Conservation (phyloP, 2,329 filamentous ascomycete species). For the Trichothecium sympodiale region DNA sequence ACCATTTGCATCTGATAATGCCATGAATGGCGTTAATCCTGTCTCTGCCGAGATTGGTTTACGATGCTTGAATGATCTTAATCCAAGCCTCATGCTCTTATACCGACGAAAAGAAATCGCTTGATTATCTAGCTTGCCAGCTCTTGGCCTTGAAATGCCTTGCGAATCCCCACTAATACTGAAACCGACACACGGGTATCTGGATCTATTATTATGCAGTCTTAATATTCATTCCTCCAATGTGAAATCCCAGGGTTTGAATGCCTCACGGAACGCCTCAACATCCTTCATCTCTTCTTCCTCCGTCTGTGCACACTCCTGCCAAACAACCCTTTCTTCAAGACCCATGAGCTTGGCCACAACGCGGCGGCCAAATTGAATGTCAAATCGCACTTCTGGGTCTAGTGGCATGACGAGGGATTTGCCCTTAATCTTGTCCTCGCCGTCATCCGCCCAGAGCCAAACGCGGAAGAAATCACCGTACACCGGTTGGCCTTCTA, state of each 20-base stretch:
- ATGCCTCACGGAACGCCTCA: constrained; percentile 67
- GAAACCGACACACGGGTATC: no score
- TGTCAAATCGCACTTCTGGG: constrained; percentile 65
- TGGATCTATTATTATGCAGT: no score
- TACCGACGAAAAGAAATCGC: no score
- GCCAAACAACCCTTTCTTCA: constrained; percentile 73
- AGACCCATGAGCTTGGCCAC: constrained; percentile 78
- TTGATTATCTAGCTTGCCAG: no score
- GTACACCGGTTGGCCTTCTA: constrained; percentile 33
- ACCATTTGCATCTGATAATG: no score
- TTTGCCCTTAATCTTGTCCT: constrained; percentile 44
- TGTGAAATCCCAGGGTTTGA: constrained; percentile 81
- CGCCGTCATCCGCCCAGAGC: constrained; percentile 56
- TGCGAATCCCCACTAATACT: no score
- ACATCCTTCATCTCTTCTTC: constrained; percentile 73
- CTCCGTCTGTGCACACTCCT: constrained; percentile 66
- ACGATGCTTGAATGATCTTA: no score
- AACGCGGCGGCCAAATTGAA: constrained; percentile 82
- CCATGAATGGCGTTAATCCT: no score
- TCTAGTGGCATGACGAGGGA: constrained; percentile 66
- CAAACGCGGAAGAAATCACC: constrained; percentile 73
- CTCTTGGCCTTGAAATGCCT: no score
- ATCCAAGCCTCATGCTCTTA: no score
- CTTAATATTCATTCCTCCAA: constrained; percentile 12
- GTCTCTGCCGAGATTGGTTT: no score